These are phyloP conservation scores for Sisymbrium altissimum DNA, from an alignment of 345 rosid genomes.

Conservation along the genomic window DNA sequence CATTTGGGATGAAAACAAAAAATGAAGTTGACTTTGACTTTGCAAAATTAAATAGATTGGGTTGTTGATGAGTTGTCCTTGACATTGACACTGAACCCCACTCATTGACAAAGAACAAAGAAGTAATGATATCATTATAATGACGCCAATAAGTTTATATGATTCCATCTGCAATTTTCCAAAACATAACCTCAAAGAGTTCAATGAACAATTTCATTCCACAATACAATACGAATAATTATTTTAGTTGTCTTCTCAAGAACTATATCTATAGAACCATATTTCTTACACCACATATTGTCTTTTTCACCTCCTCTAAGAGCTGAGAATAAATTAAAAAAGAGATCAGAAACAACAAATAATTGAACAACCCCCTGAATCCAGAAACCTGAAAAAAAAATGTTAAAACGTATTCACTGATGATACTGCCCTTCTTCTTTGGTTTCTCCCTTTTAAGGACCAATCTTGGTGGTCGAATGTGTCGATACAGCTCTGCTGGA, in stretches of 20 bases:
- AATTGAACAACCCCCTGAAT: constrained; percentile 7
- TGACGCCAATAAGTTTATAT: background rate
- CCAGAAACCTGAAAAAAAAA: background rate
- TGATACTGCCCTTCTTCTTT: background rate
- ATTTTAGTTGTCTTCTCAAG: constrained; percentile 17
- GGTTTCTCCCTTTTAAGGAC: background rate
- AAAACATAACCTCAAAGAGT: background rate
- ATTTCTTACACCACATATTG: constrained; percentile 19
- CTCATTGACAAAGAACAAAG: background rate
- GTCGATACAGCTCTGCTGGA: background rate
- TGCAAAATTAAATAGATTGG: background rate
- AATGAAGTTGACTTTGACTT: constrained; percentile 15
- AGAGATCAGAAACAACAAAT: constrained; percentile 18
- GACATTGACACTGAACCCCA: background rate
- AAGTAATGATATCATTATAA: background rate
- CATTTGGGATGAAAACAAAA: background rate
- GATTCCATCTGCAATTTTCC: too few species aligned
- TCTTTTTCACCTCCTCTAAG: constrained; percentile 11
- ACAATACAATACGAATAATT: constrained; percentile 13
- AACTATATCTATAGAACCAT: constrained; percentile 23
- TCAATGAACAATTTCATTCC: background rate
- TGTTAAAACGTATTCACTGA: background rate
- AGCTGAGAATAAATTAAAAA: background rate
- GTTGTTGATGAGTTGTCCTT: background rate
- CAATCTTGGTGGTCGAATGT: background rate